Evolutionary conservation across 106 monocot genomes (phyloP).

Genomic region (Cymbidium sinense): DNA sequence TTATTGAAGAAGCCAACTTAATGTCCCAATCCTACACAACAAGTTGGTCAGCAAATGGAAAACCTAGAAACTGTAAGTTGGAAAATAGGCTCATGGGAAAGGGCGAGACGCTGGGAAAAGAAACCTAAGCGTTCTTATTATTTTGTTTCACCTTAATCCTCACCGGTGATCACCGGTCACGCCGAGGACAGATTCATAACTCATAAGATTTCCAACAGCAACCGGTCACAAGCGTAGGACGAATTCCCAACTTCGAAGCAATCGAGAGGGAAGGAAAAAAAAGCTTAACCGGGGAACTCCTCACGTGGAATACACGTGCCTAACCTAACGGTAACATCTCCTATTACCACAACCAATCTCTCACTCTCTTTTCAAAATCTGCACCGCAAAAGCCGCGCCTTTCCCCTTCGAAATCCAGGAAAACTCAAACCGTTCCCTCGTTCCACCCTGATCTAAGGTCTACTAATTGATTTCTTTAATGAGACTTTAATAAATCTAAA

Average conservation of each 20-base stretch:
- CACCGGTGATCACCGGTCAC: background rate
- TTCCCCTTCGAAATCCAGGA: background rate
- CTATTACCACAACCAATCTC: background rate
- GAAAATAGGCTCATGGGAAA: background rate
- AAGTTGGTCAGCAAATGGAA: background rate
- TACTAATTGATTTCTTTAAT: background rate
- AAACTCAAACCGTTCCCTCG: conserved; percentile 6
- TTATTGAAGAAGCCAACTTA: too few relatives aligned
- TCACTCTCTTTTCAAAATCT: conserved; percentile 11
- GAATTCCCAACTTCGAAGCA: background rate
- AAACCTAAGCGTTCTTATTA: background rate
- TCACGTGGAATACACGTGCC: conserved; percentile 15
- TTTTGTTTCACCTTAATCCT: too few relatives aligned
- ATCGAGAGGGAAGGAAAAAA: too few relatives aligned
- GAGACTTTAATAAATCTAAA: background rate
- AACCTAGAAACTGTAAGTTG: background rate
- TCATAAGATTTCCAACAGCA: background rate
- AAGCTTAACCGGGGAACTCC: background rate
- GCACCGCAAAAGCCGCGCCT: conserved; percentile 20
- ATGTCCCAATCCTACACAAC: too few relatives aligned
- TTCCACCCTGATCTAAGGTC: background rate
- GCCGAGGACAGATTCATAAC: background rate
- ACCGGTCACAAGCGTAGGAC: background rate
- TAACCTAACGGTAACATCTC: conserved; percentile 25
- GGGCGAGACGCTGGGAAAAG: background rate